Evolutionary conservation across 192 early-diverging fungal genomes (phyloP).

Genomic region (Entomortierella parvispora): DNA sequence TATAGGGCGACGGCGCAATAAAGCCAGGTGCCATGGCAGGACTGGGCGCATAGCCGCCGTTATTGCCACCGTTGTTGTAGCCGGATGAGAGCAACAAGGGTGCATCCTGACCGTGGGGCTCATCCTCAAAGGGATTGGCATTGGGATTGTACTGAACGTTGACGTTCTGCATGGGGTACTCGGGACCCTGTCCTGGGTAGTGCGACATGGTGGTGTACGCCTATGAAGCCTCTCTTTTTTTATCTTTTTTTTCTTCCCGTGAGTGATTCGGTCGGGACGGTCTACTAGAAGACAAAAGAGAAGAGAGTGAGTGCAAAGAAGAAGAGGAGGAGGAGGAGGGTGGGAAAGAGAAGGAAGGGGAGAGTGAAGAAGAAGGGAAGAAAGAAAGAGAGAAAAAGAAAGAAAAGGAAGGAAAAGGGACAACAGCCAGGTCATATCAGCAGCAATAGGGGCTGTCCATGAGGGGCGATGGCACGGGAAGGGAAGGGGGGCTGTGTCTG

Average conservation of each 20-base stretch:
- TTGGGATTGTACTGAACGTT: slow-evolving; percentile 47
- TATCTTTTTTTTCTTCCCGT: background rate
- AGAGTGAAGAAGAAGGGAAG: background rate
- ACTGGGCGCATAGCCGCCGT: slow-evolving; percentile 37
- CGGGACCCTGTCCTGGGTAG: slow-evolving; percentile 39
- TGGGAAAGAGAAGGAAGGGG: background rate
- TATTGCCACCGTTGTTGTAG: slow-evolving; percentile 24
- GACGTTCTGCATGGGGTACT: slow-evolving; percentile 54
- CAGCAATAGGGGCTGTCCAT: background rate
- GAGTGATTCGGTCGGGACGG: too few species aligned
- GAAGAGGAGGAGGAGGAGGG: background rate
- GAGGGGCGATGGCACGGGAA: background rate
- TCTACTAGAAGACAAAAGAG: background rate
- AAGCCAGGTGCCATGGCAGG: slow-evolving; percentile 43
- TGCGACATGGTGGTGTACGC: slow-evolving; percentile 40
- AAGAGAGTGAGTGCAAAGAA: background rate
- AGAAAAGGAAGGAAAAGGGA: slow-evolving; percentile 2
- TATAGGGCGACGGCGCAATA: slow-evolving; percentile 45
- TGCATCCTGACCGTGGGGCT: slow-evolving; percentile 45
- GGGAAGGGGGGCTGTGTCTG: too few species aligned
- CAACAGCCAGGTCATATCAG: background rate
- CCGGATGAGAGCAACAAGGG: slow-evolving; percentile 45
- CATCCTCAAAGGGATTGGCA: slow-evolving; percentile 50
- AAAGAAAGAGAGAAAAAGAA: background rate
- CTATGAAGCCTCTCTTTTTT: background rate